These are phyloP conservation scores for Abrus pulchellus DNA, from an alignment of 306 rosid species.

Conservation along the genomic window DNA sequence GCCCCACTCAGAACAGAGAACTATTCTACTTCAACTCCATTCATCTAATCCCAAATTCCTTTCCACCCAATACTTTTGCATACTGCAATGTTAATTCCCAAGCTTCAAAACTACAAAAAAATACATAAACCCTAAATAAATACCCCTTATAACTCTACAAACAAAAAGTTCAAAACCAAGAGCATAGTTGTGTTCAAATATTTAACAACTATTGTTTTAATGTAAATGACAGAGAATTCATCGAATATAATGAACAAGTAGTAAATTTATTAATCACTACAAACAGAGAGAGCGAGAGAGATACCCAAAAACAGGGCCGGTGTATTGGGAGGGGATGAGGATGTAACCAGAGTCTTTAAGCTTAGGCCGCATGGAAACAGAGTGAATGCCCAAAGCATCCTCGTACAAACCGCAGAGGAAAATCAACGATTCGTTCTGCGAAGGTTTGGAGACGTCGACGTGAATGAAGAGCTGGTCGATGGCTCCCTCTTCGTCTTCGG, in stretches of 20 bases:
- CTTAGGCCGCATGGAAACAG: constrained; percentile 83
- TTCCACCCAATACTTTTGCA: too few relatives aligned
- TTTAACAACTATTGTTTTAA: too few relatives aligned
- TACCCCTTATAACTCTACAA: neutral
- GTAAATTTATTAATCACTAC: too few relatives aligned
- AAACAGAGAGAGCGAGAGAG: neutral
- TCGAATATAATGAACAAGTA: neutral
- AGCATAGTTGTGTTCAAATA: too few relatives aligned
- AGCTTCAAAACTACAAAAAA: constrained; percentile 16
- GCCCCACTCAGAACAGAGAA: neutral
- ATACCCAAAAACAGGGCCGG: constrained; percentile 76
- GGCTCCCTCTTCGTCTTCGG: constrained; percentile 59
- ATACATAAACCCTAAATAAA: neutral
- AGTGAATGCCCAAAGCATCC: constrained; percentile 92
- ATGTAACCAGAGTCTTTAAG: constrained; percentile 48
- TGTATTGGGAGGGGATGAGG: constrained; percentile 58
- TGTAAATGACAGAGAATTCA: neutral
- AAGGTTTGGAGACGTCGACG: constrained; percentile 78
- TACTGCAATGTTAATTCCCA: neutral
- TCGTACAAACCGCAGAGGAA: constrained; percentile 86
- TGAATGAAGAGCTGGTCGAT: constrained; percentile 81
- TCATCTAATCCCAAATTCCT: constrained; percentile 29
- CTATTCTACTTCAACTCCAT: constrained; percentile 21
- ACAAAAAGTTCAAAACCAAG: neutral
- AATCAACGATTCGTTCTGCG: constrained; percentile 65